Percentiles rank a stretch among this genome's conserved stretches.
Evolutionary conservation across 179 eudicot genomes (phyloP).

Genomic region (Spergularia azorica): DNA sequence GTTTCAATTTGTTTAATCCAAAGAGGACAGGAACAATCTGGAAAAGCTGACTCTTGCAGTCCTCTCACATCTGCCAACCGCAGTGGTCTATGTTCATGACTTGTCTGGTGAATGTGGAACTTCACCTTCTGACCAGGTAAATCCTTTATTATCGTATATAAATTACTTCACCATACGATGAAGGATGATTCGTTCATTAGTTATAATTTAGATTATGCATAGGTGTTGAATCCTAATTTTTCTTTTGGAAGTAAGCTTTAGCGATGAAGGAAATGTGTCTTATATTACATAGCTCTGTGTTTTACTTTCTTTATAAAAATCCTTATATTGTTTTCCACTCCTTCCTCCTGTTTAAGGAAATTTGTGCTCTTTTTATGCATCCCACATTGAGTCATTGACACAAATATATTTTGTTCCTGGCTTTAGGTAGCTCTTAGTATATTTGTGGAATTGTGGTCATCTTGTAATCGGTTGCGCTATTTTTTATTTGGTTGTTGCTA

Average conservation of each 20-base stretch:
- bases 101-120: conserved; percentile 97
- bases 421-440: not conserved
- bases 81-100: conserved; percentile 94
- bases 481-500: not conserved
- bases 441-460: not conserved
- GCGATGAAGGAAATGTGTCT: too few species aligned
- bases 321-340: not conserved
- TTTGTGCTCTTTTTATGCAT: not conserved
- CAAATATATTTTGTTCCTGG: not conserved
- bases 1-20: conserved; percentile 29
- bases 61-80: conserved; percentile 93
- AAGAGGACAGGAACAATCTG: conserved; percentile 94
- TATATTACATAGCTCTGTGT: too few species aligned
- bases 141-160: not conserved
- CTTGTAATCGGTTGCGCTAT: not conserved
- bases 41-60: conserved; percentile 98
- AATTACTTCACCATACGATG: not conserved
- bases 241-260: not conserved
- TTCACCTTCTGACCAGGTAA: conserved; percentile 89
- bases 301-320: too few species aligned
- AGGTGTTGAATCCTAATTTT: not conserved
- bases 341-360: not conserved
- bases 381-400: not conserved
- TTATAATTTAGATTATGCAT: not conserved
- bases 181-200: not conserved